A percentile compares a stretch with the other conserved stretches of the same genome.
These are phyloP conservation scores for Cucumis hystrix DNA, from an alignment of 306 rosid species.

Conservation along the genomic window DNA sequence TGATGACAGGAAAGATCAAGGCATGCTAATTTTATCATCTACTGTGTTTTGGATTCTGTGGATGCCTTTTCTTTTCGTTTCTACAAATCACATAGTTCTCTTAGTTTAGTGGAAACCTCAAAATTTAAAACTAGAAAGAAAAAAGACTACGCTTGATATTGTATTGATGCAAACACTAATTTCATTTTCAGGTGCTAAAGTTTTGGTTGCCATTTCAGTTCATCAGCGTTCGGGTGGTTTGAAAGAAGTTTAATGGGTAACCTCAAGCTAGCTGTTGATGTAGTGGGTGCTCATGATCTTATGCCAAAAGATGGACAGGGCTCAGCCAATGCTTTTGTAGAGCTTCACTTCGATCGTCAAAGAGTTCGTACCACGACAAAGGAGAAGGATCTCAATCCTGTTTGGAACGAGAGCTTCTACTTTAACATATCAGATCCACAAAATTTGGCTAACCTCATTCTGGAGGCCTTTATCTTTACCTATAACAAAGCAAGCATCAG, in stretches of 20 bases:
- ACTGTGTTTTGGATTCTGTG: neutral
- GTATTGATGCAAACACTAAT: neutral
- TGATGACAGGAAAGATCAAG: neutral
- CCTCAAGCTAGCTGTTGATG: conserved; percentile 74
- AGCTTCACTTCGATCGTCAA: conserved; percentile 71
- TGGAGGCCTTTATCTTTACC: conserved; percentile 51
- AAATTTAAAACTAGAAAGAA: neutral
- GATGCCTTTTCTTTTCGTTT: neutral
- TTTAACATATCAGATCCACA: conserved; percentile 72
- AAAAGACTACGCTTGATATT: neutral
- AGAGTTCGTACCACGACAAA: conserved; percentile 55
- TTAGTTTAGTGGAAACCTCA: neutral
- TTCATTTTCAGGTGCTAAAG: neutral
- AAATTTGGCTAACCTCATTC: conserved; percentile 32
- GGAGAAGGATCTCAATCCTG: conserved; percentile 63
- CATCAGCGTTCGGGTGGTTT: neutral
- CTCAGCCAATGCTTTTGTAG: conserved; percentile 52
- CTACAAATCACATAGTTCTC: neutral
- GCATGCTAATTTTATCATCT: neutral
- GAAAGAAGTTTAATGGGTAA: conserved; percentile 35
- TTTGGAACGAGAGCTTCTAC: conserved; percentile 77
- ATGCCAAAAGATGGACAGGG: conserved; percentile 72
- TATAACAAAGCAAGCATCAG: conserved; percentile 19
- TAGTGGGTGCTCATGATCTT: conserved; percentile 72
- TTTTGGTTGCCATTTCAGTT: neutral